Base-by-base conservation (phyloP, 2,329 filamentous ascomycete genomes). In the Lecanicillium sp. region DNA sequence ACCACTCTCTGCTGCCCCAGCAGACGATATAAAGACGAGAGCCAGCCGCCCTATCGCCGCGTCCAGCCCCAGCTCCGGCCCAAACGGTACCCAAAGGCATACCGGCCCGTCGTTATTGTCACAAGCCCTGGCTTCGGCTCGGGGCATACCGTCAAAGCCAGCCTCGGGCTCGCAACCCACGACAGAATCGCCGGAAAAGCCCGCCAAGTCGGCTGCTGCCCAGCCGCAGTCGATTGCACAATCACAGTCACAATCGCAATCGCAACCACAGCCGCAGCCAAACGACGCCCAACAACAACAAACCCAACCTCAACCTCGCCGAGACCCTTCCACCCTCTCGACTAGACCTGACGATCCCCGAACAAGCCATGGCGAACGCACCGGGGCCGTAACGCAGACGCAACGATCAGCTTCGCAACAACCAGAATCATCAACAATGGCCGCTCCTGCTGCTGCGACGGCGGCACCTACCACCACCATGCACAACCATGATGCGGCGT, bases 221-320 rank as follows among this genome's bases (percentile, higher is more conserved):
- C 29, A 34, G 9, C 17, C 13, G 19, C 20, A 33, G 8, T 25
- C 15, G 27, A 41, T 36, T 33, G 20, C 39, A 20, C 36, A n/a
- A 8, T 33, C 15, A 17, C 15, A 17, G 32, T 17, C 18, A 34
- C 33, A n/a, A 32, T 41, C 31, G 20, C 39, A 28, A 13, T 14
- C 11, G 6, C 29, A 13, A 12, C 29, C 29, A n/a, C n/a, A 19
- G n/a, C 5, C 29, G 18, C 5, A 18, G 13, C 12, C 32, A 15
- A 36, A 47, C 62, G 30, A 53, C 58, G 29, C 49, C n/a, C 53
- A 33, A 45, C n/a, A n/a, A n/a, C n/a, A n/a, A n/a, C n/a, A n/a
- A n/a, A 60, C n/a, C 51, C 54, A 36, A 47, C 55, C 19, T 48
- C 59, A 19, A 48, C 49, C 20, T 44, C 48, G n/a, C n/a, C n/a